Base-by-base conservation (phyloP, 2,329 filamentous ascomycete genomes). In the Nigrospora osmanthi region DNA sequence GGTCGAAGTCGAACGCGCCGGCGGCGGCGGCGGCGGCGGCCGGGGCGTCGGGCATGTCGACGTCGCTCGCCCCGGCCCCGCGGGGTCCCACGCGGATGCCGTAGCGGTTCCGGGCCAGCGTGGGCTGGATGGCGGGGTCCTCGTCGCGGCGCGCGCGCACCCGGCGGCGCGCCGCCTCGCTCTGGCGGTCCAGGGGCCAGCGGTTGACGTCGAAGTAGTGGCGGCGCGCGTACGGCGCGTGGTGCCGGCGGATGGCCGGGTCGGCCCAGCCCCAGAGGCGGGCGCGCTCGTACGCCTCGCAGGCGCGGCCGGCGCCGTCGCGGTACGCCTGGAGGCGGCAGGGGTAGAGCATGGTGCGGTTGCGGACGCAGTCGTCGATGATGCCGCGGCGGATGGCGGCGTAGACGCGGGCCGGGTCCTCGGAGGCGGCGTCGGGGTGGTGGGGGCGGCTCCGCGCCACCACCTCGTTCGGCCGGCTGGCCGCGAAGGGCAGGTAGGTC, bases 131-230 rank as follows among this genome's bases (percentile, higher is more conserved):
- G 32, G 44, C 52, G 13, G 44, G 30, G 35, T 60, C 52, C 39
- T 66, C 50, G 47, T 64, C 56, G 34, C 41, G 45, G n/a, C 64
- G 60, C 4, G 38, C 40, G 2, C 16, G 39, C 44, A 71, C 63
- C 15, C 50, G 42, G 12, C 54, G 46, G 42, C 60, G 59, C n/a
- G 49, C 56, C 17, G 54, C 51, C 19, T 55, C 42, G 7, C 48
- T 57, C 50, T 73, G 68, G 43, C 69, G 54, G 23, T 66, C 52
- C 16, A 68, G 37, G 33, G 73, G 73, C 73, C 74, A 78, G 35
- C 71, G 65, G 52, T 69, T 61, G 38, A 77, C 56, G 49, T 60
- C 56, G 58, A 73, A 77, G 54, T 65, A 76, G 6, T 54, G 49
- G 38, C 51, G 54, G 42, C 60, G 55, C 14, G 53, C 57, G 43